Evolutionary conservation across 2,329 filamentous ascomycete species (phyloP), one percentile per base, ranked within the genome.

Genomic region (Apiospora malaysiana): DNA sequence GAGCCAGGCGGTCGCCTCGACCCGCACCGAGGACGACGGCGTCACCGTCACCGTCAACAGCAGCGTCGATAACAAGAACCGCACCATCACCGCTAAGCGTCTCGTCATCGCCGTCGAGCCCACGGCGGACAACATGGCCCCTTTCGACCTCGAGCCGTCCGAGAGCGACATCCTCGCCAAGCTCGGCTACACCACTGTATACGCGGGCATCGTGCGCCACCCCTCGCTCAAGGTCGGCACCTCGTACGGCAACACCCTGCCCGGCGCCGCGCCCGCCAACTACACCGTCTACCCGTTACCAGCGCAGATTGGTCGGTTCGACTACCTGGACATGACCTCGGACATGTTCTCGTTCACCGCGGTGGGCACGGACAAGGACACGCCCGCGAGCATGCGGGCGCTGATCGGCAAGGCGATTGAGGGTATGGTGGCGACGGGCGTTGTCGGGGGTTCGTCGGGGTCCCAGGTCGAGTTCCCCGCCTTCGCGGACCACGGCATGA

Each of bases 311-410:
- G 76, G 74, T 0, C 73, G 75, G 47, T 77, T 81, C 69, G 78
- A 78, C 66, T 81, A 77, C 72, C 71, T 81, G 59, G 79, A 77
- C 56, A 75, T 73, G n/a, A 75, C 74, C 2, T 49, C 72, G n/a
- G 75, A 79, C 67, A 71, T 78, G 21, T 81, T 79, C 74, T 78
- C 77, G 43, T 74, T 79, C 68, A 76, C 79, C 16, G 76, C 78
- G 23, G 76, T 79, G 9, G 78, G 77, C 40, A 74, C 76, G 14
- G 72, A 73, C 7, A 32, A 70, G 8, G 70, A 78, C 25, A 73
- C 72, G 10, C 63, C 71, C 1, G 70, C 74, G 4, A 74, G 67
- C 37, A 78, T 78, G 4, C 73, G 77, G 73, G 71, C 67, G 1
- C 71, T 79, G 16, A 76, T 80, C 23, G 73, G 78, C 4, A 70